Conservation (phyloP, 768 basidiomycete species). For the Hortiboletus flavorubellus region DNA sequence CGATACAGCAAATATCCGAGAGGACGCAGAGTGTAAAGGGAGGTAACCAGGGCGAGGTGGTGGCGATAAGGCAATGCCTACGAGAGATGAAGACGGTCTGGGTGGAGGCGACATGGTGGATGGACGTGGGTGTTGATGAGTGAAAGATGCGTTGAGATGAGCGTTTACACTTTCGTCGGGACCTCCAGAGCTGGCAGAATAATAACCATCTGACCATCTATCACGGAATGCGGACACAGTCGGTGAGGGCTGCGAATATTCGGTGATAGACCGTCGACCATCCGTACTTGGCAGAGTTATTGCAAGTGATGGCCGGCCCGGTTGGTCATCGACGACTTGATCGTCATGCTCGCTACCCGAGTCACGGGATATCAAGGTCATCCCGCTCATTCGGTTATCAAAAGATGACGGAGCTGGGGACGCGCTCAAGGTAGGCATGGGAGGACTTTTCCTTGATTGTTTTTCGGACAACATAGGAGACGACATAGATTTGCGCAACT, state of each 20-base stretch:
- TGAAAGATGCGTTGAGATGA: slow-evolving; percentile 22
- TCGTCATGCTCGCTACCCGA: slow-evolving; percentile 42
- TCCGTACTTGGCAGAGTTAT: slow-evolving; percentile 43
- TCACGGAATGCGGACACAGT: slow-evolving; percentile 81
- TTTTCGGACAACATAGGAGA: slow-evolving; percentile 51
- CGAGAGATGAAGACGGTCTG: slow-evolving; percentile 58
- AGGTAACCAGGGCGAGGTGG: slow-evolving; percentile 35
- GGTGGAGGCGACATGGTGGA: slow-evolving; percentile 54
- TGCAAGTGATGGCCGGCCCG: slow-evolving; percentile 46
- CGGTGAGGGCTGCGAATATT: slow-evolving; percentile 69
- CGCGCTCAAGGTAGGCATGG: slow-evolving; percentile 34
- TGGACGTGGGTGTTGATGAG: slow-evolving; percentile 20
- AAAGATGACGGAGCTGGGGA: slow-evolving; percentile 29
- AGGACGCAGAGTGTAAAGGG: slow-evolving; percentile 18
- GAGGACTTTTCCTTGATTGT: slow-evolving; percentile 43
- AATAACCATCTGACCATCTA: slow-evolving; percentile 36
- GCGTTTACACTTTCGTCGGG: slow-evolving; percentile 9
- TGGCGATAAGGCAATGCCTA: slow-evolving; percentile 54
- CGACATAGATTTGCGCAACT: slow-evolving; percentile 49
- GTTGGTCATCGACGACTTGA: slow-evolving; percentile 24
- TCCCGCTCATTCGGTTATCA: slow-evolving; percentile 26
- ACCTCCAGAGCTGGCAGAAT: slow-evolving; percentile 26
- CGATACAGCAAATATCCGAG: slow-evolving; percentile 17
- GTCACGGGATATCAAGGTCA: slow-evolving; percentile 26
- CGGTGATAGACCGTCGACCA: slow-evolving; percentile 55